Percentiles rank a stretch among this genome's conserved stretches.
Conservation (phyloP, 257 asterid species). For the Thymus quinquecostatus region DNA sequence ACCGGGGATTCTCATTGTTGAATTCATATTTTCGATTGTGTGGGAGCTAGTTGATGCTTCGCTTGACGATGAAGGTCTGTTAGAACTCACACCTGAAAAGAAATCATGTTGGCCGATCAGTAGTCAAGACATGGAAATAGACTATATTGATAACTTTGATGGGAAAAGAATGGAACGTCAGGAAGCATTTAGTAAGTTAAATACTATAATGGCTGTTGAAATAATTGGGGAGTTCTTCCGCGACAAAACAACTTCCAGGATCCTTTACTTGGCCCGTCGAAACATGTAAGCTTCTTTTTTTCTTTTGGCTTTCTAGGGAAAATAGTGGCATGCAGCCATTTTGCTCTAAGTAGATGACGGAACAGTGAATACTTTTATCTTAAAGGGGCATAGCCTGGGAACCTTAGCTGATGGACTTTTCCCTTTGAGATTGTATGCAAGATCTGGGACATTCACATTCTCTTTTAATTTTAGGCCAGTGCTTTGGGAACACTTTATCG, state of each 20-base stretch:
- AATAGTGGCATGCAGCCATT: not conserved
- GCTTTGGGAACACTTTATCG: constrained; percentile 73
- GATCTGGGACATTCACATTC: constrained; percentile 32
- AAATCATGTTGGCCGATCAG: constrained; percentile 76
- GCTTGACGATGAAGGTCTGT: constrained; percentile 85
- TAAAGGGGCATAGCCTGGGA: constrained; percentile 20
- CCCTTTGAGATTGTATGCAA: constrained; percentile 20
- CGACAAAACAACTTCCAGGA: constrained; percentile 66
- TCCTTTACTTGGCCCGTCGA: constrained; percentile 78
- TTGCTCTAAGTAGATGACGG: constrained; percentile 22
- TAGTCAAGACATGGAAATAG: constrained; percentile 79
- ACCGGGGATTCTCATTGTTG: constrained; percentile 76
- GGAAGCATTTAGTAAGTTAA: constrained; percentile 64
- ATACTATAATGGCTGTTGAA: constrained; percentile 81
- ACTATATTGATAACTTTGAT: constrained; percentile 59
- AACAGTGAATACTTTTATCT: not conserved
- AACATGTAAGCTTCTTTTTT: constrained; percentile 73
- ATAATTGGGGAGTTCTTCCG: constrained; percentile 77
- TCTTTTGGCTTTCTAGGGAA: constrained; percentile 21
- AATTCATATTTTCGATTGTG: constrained; percentile 65
- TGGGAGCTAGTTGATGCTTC: constrained; percentile 96
- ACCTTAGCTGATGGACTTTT: constrained; percentile 20
- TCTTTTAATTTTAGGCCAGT: constrained; percentile 57
- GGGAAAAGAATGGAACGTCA: constrained; percentile 64
- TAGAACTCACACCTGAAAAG: constrained; percentile 76